Evolutionary conservation across 306 rosid species (phyloP), one percentile per base, ranked within the genome.

Genomic region (Dicorynia guianensis): DNA sequence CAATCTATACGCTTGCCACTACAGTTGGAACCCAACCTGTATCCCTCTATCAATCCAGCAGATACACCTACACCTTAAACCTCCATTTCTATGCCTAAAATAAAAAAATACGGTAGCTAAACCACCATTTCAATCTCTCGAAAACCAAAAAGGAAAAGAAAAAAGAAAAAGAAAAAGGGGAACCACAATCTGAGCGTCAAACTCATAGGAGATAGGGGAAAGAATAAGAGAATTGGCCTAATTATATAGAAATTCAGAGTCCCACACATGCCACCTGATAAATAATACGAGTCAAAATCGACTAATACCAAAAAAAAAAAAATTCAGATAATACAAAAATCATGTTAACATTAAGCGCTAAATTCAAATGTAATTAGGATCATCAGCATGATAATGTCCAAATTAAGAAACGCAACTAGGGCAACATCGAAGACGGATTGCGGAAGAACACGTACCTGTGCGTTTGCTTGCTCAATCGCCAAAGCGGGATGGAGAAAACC

Each of bases 241-340:
- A 88, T 89, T 79, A 85, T 78, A 86, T 85, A 71, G 44, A 83
- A 84, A 83, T 76, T 71, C 76, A 79, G 58, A 78, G 81, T 59
- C 70, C 79, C 82, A 76, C 71, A 83, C 85, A 80, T 80, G 80
- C 88, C 89, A 85, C 87, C 89, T 77, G 77, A 84, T 57, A 83
- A 78, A 73, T 70, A 71, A 68, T n/a, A 68, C 17, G 42, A 79
- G 76, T 44, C 79, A 67, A 61, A 85, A 85, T 83, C 79, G 73
- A 71, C 80, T 69, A 38, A 56, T 54, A 58, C 63, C 60, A 72
- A 56, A 53, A 73, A 25, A 57, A 53, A 42, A 65, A 13, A 6
- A 50, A 50, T 13, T 60, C 58, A 42, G 33, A 46, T 48, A 13
- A 38, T 25, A 48, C 17, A 19, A 33, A 11, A 7, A 50, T 4